Evolutionary conservation across 2,329 filamentous ascomycete species (phyloP).

Genomic region (Beauveria rudraprayagi): DNA sequence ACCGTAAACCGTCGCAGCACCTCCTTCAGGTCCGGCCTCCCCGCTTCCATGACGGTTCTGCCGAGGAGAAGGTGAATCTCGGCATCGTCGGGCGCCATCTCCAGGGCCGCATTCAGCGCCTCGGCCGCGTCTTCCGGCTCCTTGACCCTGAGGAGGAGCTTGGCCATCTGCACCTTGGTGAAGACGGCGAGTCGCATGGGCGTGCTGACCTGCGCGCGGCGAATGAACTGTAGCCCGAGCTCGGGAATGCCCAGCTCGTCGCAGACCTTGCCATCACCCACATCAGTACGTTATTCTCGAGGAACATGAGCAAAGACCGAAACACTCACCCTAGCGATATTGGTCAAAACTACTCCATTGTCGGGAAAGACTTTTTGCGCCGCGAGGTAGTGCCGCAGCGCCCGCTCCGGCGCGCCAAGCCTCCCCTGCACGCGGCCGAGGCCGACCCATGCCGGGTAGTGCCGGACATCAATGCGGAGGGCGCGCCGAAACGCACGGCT

Average conservation of each 20-base stretch:
- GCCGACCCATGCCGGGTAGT: neutral
- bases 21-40: neutral
- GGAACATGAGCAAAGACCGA: too few species aligned
- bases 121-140: neutral
- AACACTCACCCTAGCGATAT: neutral
- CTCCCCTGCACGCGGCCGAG: neutral
- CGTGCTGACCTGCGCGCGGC: neutral
- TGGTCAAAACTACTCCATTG: neutral
- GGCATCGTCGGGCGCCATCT: neutral
- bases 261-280: neutral
- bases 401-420: neutral
- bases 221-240: neutral
- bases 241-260: neutral
- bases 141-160: neutral
- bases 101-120: neutral
- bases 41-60: neutral
- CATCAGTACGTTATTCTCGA: neutral
- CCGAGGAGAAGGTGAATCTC: neutral
- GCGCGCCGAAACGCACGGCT: neutral
- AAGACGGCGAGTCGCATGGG: neutral
- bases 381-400: neutral
- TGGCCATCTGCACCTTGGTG: neutral
- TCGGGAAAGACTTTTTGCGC: neutral
- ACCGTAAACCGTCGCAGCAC: neutral
- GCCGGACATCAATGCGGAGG: neutral